Conservation (phyloP, 306 rosid genomes). For the Trifolium pratense region DNA sequence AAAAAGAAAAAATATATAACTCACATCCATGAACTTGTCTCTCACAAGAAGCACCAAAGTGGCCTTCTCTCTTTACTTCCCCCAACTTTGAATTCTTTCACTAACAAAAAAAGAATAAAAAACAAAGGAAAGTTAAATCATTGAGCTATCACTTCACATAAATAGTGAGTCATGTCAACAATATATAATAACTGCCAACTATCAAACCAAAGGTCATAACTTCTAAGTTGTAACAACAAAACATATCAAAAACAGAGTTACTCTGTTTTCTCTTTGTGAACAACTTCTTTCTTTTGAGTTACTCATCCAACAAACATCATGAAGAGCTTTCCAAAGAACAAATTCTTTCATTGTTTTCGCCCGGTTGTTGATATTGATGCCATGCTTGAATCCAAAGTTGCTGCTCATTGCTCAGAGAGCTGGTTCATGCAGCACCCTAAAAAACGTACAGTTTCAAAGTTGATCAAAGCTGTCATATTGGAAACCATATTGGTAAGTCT, state of each 20-base stretch:
- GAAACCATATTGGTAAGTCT: constrained; percentile 70
- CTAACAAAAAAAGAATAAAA: neutral
- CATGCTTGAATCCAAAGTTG: constrained; percentile 45
- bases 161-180: constrained; percentile 1
- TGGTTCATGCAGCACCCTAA: neutral
- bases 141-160: constrained; percentile 4
- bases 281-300: neutral
- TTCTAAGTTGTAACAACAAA: neutral
- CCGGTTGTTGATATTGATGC: constrained; percentile 66
- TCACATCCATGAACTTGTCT: too few species aligned
- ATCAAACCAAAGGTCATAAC: neutral
- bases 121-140: neutral
- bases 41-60: constrained; percentile 35
- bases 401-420: constrained; percentile 14
- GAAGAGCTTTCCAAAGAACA: constrained; percentile 61
- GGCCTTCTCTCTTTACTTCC: constrained; percentile 31
- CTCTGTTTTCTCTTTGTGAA: neutral
- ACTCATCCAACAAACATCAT: constrained; percentile 30
- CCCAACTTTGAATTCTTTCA: too few species aligned
- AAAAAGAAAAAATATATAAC: constrained; percentile 18
- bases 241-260: constrained; percentile 12
- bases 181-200: neutral
- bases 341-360: constrained; percentile 72
- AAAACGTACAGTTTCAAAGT: constrained; percentile 51
- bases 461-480: constrained; percentile 59